A percentile compares a stretch with the other conserved stretches of the same genome.
phyloP scores from a whole-genome alignment of 768 basidiomycete genomes.

The Suillus placidus region DNA sequence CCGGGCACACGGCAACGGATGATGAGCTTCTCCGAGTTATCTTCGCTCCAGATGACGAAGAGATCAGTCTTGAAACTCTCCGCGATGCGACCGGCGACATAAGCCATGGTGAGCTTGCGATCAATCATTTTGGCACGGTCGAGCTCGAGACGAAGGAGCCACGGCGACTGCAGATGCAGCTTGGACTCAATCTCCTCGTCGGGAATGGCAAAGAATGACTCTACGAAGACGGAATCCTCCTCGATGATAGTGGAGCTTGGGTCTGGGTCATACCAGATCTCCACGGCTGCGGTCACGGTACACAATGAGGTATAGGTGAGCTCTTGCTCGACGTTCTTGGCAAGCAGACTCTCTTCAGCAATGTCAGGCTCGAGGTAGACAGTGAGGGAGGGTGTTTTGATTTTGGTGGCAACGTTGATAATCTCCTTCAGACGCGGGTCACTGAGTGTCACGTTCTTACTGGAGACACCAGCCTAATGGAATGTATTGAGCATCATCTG shows the following conservation, averaged over 20 bases:
- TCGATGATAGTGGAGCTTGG: constrained; percentile 92
- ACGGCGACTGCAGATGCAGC: constrained; percentile 90
- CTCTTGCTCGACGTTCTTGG: constrained; percentile 91
- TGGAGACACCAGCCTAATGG: constrained; percentile 99
- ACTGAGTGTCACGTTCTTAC: constrained; percentile 99
- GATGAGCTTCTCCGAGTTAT: constrained; percentile 96
- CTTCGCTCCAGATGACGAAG: constrained; percentile 99
- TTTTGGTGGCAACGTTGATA: constrained; percentile 98
- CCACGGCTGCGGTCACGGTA: constrained; percentile 92
- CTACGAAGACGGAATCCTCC: constrained; percentile 93
- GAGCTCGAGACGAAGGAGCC: constrained; percentile 95
- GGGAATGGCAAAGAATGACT: constrained; percentile 99
- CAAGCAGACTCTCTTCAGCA: constrained; percentile 56
- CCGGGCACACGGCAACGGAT: constrained; percentile 94
- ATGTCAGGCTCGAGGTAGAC: constrained; percentile 83
- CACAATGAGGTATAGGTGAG: constrained; percentile 92
- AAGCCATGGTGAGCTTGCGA: constrained; percentile 93
- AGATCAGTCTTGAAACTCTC: constrained; percentile 95
- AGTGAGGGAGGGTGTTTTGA: constrained; percentile 96
- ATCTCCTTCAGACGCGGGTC: constrained; percentile 99
- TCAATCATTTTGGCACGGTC: constrained; percentile 98
- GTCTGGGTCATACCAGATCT: constrained; percentile 98
- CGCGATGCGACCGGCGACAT: constrained; percentile 90
- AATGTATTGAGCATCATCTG: constrained; percentile 99
- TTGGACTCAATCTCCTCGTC: constrained; percentile 95